Evolutionary conservation across 495 filamentous ascomycete genomes (phyloP), one percentile per base, ranked within the genome.

Genomic region (Ascodesmis nigricans): DNA sequence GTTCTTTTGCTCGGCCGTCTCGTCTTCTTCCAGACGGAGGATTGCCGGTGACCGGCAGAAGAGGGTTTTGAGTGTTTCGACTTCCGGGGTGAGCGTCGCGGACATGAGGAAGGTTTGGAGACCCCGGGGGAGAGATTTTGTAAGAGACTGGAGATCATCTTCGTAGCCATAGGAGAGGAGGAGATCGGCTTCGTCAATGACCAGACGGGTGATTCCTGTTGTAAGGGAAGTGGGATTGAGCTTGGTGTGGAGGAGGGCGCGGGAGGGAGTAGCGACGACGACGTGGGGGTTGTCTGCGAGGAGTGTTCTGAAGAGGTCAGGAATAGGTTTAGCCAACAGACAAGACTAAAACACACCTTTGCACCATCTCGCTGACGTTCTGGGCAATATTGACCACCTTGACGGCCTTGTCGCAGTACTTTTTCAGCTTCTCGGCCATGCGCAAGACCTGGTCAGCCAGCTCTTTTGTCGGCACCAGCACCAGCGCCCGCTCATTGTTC

Each of bases 161-260:
- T 87, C 75, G 46, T 93, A 92, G 29, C 82, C 87, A 48, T 93
- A 99, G 5, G 75, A 82, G 35, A 93, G 59, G n/a, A 95, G 73
- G 35, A 95, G 53, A 53, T 99, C 87, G 2, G 83, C 82, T 56
- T 99, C 87, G 47, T 99, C 87, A 36, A 99, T 73, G 7, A 95
- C 82, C 9, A 99, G 57, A 35, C 82, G 67, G 30, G 67, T 64
- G 23, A 95, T 64, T 34, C 66, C 63, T 5, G 29, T 38, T 11
- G 72, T 65, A 11, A 90, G 55, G 2, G 67, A 67, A 30, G 91
- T 62, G 0, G 71, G 64, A 0, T 68, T 69, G 27, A 63, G 67
- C 37, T 75, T 75, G 37, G 83, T 52, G 46, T 81, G 75, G 21
- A 65, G 54, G 36, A 75, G 64, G 17, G 73, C 77, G 41, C 78